phyloP scores from a whole-genome alignment of 257 asterid genomes.

The Plectranthus barbatus region DNA sequence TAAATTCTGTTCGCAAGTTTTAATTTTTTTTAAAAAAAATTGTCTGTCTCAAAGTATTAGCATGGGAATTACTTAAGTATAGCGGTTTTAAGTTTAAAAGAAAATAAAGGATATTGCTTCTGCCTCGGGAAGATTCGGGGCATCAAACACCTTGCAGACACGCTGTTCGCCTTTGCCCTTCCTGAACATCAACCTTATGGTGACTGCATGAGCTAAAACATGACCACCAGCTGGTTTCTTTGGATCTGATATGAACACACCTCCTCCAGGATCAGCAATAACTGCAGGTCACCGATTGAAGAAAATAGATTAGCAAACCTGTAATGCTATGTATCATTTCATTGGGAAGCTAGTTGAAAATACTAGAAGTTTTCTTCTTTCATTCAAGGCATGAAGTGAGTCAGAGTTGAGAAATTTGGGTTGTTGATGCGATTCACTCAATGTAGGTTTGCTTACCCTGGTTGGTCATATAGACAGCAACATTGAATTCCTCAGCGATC shows the following conservation, averaged over 20 bases:
- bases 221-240: constrained; percentile 99
- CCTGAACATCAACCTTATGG: constrained; percentile 94
- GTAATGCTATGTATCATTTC: not conserved
- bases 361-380: not conserved
- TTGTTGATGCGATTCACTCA: not conserved
- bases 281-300: constrained; percentile 50
- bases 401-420: not conserved
- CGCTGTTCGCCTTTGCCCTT: constrained; percentile 99
- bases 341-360: not conserved
- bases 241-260: constrained; percentile 94
- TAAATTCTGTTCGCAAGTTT: not conserved
- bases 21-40: too few species aligned
- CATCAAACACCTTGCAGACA: constrained; percentile 96
- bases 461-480: constrained; percentile 98
- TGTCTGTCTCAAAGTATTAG: not conserved
- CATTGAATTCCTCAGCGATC: constrained; percentile 96
- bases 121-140: constrained; percentile 97
- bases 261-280: constrained; percentile 98
- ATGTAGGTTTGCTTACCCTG: constrained; percentile 48
- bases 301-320: not conserved
- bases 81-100: not conserved
- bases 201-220: constrained; percentile 96
- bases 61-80: not conserved
- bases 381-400: not conserved
- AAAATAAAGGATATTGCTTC: constrained; percentile 88